phyloP scores from a whole-genome alignment of 768 basidiomycete species.

The Mycena filopes region DNA sequence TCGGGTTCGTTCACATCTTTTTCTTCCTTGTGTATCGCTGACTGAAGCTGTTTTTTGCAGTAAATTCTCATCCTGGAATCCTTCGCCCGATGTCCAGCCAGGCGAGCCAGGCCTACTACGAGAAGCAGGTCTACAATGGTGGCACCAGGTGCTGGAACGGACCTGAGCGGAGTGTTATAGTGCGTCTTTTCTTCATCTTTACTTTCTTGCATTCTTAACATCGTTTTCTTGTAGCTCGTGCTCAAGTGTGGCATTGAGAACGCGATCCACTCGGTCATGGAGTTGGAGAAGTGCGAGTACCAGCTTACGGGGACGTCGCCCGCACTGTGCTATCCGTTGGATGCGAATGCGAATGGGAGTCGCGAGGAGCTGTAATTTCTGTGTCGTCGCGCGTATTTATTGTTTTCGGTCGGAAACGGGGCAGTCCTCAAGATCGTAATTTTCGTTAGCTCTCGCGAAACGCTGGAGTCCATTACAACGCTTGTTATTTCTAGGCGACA shows the following conservation, averaged over 20 bases:
- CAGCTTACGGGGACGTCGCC: constrained; percentile 87
- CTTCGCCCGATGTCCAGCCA: constrained; percentile 59
- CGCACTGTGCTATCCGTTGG: constrained; percentile 77
- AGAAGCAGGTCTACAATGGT: constrained; percentile 81
- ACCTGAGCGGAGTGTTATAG: constrained; percentile 86
- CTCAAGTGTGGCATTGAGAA: constrained; percentile 91
- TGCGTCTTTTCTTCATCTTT: constrained; percentile 45
- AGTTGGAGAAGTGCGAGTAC: constrained; percentile 98
- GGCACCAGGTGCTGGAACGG: constrained; percentile 98
- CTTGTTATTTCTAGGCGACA: constrained; percentile 28
- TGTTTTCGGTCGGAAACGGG: background rate
- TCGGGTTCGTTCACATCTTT: constrained; percentile 85
- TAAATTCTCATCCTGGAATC: constrained; percentile 85
- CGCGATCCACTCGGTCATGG: constrained; percentile 76
- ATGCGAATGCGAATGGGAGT: constrained; percentile 47
- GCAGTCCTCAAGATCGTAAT: too few relatives aligned
- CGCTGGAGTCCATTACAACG: constrained; percentile 13
- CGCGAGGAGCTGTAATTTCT: constrained; percentile 53
- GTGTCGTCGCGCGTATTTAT: constrained; percentile 24
- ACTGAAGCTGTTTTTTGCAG: constrained; percentile 49
- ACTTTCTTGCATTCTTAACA: background rate
- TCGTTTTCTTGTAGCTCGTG: constrained; percentile 65
- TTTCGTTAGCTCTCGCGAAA: background rate
- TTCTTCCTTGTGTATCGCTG: background rate
- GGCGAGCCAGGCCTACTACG: constrained; percentile 83